Evolutionary conservation across 148 eudicot species (phyloP).

Genomic region (Chenopodium suecicum): DNA sequence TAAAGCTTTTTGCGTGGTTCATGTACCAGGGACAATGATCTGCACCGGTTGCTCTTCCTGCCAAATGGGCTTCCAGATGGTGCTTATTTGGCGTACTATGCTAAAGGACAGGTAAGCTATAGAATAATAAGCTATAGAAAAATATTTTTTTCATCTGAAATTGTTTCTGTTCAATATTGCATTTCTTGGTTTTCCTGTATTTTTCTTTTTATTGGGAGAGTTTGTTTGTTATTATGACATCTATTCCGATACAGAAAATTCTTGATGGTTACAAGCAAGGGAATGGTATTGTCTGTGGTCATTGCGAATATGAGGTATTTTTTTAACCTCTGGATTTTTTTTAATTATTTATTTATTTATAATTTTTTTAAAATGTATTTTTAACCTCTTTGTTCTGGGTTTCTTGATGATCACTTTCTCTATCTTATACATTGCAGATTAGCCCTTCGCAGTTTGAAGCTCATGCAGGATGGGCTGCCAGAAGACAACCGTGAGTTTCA

Average conservation of each 20-base stretch:
- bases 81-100: constrained; percentile 75
- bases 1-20: constrained; percentile 11
- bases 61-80: constrained; percentile 98
- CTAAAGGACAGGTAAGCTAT: constrained; percentile 75
- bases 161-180: not conserved
- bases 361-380: too few species aligned
- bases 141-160: not conserved
- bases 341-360: too few species aligned
- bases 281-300: constrained; percentile 81
- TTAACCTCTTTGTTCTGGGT: not conserved
- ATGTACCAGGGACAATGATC: constrained; percentile 82
- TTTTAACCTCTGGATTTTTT: not conserved
- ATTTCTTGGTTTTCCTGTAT: not conserved
- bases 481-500: constrained; percentile 92
- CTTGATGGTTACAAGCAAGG: constrained; percentile 86
- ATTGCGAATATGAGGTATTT: constrained; percentile 74
- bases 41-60: constrained; percentile 82
- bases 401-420: constrained; percentile 17
- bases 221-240: constrained; percentile 6
- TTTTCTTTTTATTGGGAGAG: not conserved
- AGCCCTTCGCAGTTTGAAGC: constrained; percentile 97
- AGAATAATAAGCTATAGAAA: not conserved
- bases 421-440: constrained; percentile 48
- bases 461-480: constrained; percentile 97
- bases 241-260: constrained; percentile 47